These are phyloP conservation scores for Penicilliopsis zonata DNA, from an alignment of 495 filamentous ascomycete species.

Conservation along the genomic window DNA sequence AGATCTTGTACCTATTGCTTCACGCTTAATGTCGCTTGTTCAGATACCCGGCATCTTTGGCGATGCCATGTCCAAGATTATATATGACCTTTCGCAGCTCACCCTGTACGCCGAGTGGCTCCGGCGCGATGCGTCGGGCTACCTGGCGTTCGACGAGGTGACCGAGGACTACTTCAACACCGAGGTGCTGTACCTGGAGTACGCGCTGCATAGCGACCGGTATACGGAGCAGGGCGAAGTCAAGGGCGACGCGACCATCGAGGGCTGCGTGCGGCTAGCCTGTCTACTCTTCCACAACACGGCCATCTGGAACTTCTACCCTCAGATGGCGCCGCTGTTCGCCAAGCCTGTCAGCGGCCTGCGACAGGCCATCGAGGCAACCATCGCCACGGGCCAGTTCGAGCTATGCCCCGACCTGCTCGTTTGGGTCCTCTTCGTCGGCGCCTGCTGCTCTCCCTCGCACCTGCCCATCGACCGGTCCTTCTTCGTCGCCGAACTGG, in stretches of 20 bases:
- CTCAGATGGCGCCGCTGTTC: conserved; percentile 25
- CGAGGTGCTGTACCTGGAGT: conserved; percentile 32
- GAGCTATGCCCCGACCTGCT: conserved; percentile 25
- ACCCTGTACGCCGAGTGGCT: conserved; percentile 33
- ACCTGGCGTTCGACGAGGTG: conserved; percentile 25
- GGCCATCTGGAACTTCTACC: conserved; percentile 35
- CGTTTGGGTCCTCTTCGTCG: conserved; percentile 31
- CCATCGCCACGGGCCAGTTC: conserved; percentile 24
- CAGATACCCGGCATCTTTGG: conserved; percentile 30
- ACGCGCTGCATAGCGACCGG: conserved; percentile 28
- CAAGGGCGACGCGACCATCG: conserved; percentile 37
- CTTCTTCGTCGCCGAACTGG: conserved; percentile 28
- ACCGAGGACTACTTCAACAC: conserved; percentile 35
- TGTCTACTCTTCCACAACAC: conserved; percentile 35
- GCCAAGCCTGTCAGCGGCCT: conserved; percentile 26
- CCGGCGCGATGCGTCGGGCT: conserved; percentile 14
- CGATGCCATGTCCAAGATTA: conserved; percentile 17
- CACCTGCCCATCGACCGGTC: conserved; percentile 14
- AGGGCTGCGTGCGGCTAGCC: conserved; percentile 31
- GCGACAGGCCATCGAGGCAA: conserved; percentile 23
- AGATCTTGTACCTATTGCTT: conserved; percentile 23
- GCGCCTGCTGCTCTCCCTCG: conserved; percentile 26
- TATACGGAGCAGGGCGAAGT: conserved; percentile 52
- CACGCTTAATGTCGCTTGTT: conserved; percentile 22
- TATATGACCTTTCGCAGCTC: conserved; percentile 29